These are phyloP conservation scores for Coniochaeta prunicola DNA, from an alignment of 2,329 filamentous ascomycete species.

Conservation along the genomic window DNA sequence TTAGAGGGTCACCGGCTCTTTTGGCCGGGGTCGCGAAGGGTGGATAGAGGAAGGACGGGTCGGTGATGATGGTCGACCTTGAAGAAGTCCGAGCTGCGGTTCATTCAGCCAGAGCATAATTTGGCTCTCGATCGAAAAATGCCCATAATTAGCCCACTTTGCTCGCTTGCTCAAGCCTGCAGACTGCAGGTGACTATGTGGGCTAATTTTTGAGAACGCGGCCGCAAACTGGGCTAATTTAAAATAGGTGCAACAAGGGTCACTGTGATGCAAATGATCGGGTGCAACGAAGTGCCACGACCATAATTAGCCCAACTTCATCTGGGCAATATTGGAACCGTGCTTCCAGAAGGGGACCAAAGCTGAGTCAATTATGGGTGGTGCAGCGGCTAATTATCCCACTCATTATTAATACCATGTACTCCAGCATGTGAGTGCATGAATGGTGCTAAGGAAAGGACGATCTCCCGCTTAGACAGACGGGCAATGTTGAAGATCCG, in stretches of 20 bases:
- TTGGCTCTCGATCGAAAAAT: not conserved
- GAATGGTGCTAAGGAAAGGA: not conserved
- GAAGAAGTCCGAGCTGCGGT: not conserved
- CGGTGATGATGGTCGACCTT: not conserved
- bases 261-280: not conserved
- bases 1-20: not conserved
- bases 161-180: not conserved
- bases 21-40: not conserved
- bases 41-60: not conserved
- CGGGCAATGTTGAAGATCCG: not conserved
- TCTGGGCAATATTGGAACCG: slow-evolving; percentile 6
- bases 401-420: not conserved
- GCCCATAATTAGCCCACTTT: slow-evolving; percentile 2
- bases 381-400: slow-evolving; percentile 16
- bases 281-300: not conserved
- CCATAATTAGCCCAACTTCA: slow-evolving; percentile 20
- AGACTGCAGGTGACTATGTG: not conserved
- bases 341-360: not conserved
- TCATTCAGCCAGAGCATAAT: not conserved
- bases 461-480: not conserved
- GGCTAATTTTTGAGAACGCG: not conserved
- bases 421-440: not conserved
- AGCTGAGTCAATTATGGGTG: slow-evolving; percentile 11
- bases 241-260: slow-evolving; percentile 25
- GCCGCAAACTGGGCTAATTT: slow-evolving; percentile 19